Evolutionary conservation across 2,329 filamentous ascomycete genomes (phyloP), one percentile per base, ranked within the genome.

Genomic region (Nothopassalora personata): DNA sequence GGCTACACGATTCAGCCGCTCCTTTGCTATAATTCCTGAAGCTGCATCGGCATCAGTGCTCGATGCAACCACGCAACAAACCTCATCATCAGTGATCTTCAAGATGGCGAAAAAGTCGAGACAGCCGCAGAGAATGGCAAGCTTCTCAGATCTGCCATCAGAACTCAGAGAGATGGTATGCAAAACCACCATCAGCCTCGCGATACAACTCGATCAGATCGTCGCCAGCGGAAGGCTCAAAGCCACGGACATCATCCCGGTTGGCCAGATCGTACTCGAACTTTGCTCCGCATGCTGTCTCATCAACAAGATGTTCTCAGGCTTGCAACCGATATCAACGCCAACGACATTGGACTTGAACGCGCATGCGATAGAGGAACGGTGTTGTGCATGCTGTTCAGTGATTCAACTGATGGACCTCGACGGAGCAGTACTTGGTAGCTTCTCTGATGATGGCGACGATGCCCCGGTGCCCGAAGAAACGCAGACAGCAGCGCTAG

Each of bases 391-490:
- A 7, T 50, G 54, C 33, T 56, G 46, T 19, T 51, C 46, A 18
- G 46, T 51, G n/a, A 8, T 30, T 23, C 19, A 19, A 6, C 19
- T 54, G 36, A 39, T 54, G 34, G 52, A 54, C 27, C 52, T 54
- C 11, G 52, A 54, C 23, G 52, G 52, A 28, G 54, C 28, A 27
- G 46, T 51, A 9, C 30, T 51, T 23, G 31, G 54, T 13, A 56
- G 54, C 18, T 56, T 56, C 23, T 31, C 53, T n/a, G 53, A 56
- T 31, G 53, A 49, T n/a, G 53, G 33, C 13, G 53, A 56, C n/a
- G 53, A 56, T 49, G 28, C 28, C 23, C 13, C 15, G 3, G 43
- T 56, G 28, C 36, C 39, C 11, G 27, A 48, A 8, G 53, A 47
- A n/a, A 49, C 31, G 23, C 53, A 56, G 18, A 49, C 19, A 2